Percentiles rank a stretch among this genome's conserved stretches.
These are phyloP conservation scores for Didymella segeticola DNA, from an alignment of 2,329 filamentous ascomycete species.

Conservation along the genomic window DNA sequence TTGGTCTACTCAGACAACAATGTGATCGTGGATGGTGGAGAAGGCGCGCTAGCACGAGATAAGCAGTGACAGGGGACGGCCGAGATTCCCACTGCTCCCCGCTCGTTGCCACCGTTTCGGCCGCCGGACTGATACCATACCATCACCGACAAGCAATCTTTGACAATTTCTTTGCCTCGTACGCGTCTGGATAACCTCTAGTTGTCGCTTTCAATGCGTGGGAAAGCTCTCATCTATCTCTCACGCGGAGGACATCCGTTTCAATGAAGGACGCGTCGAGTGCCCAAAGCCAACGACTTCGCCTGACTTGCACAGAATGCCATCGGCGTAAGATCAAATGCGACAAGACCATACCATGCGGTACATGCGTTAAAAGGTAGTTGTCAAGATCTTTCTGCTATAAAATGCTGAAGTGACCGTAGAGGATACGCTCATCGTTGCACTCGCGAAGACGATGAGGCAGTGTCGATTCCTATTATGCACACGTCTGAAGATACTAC, in stretches of 20 bases:
- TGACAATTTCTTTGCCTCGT: not conserved
- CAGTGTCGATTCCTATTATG: not conserved
- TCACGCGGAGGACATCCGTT: not conserved
- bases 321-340: constrained; percentile 48
- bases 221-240: too few relatives aligned
- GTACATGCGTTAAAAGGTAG: constrained; percentile 48
- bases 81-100: not conserved
- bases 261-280: constrained; percentile 15
- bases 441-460: not conserved
- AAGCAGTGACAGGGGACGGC: not conserved
- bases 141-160: not conserved
- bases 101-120: not conserved
- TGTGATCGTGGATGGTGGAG: not conserved
- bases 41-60: not conserved
- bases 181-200: not conserved
- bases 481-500: not conserved
- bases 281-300: constrained; percentile 19
- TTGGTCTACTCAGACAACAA: not conserved
- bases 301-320: constrained; percentile 41
- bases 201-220: not conserved
- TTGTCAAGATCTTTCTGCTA: too few relatives aligned
- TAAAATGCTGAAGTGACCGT: not conserved
- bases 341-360: constrained; percentile 52
- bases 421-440: constrained; percentile 2
- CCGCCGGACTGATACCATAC: not conserved